These are phyloP conservation scores for Penicillium maclennaniae DNA, from an alignment of 495 filamentous ascomycete species.

Conservation along the genomic window DNA sequence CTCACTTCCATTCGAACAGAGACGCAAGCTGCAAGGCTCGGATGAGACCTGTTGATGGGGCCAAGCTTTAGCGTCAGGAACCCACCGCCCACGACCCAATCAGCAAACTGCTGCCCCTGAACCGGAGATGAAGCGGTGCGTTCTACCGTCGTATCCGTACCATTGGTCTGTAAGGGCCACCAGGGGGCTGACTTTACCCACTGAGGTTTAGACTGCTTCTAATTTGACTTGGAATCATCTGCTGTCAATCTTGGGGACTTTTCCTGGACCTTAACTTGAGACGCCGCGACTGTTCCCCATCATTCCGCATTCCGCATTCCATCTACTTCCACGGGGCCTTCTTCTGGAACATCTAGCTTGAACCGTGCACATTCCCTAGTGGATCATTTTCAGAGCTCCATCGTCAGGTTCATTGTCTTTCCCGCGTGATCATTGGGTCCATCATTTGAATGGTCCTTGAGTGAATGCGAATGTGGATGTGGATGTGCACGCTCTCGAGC, in stretches of 20 bases:
- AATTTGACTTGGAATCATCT: not conserved
- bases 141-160: not conserved
- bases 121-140: conserved; percentile 10
- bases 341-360: not conserved
- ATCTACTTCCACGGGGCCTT: not conserved
- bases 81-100: conserved; percentile 24
- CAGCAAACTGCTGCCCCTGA: conserved; percentile 19
- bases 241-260: not conserved
- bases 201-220: not conserved
- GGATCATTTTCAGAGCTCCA: not conserved
- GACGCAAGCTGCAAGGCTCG: conserved; percentile 15
- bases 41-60: conserved; percentile 6
- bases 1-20: not conserved
- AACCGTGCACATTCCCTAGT: not conserved
- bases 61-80: conserved; percentile 29
- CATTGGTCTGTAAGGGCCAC: not conserved
- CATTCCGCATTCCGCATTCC: too few relatives aligned
- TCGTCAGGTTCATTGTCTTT: not conserved
- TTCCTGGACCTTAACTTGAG: conserved; percentile 15
- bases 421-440: not conserved
- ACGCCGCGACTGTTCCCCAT: conserved; percentile 12
- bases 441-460: not conserved
- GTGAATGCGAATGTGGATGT: too few relatives aligned
- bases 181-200: not conserved
- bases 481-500: not conserved